Base-by-base conservation (phyloP, 2,329 filamentous ascomycete genomes). In the Pseudogymnoascus sp. region DNA sequence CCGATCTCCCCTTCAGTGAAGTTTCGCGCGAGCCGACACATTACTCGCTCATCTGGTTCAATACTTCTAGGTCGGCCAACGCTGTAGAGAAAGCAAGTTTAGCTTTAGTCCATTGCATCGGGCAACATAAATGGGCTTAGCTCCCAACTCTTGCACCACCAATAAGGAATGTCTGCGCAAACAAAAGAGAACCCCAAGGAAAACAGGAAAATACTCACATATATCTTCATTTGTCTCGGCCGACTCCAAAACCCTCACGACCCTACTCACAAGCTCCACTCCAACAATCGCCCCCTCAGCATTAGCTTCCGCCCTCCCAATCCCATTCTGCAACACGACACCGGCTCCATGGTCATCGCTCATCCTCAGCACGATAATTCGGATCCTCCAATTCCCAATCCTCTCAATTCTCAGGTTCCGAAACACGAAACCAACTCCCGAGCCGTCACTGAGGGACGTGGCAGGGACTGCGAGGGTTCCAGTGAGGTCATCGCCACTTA, bases 391-490 rank as follows among this genome's bases (percentile, higher is more conserved):
- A n/a, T 40, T 31, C 6, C 59, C 59, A 22, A 38, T 2, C 14
- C 4, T 60, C 22, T 40, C 38, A 35, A 60, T 40, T 8, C 12
- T 26, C 19, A 60, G 38, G 16, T 41, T 60, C 8, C 35, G 33
- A 41, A 60, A 60, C 33, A 60, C 59, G n/a, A 60, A 60, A 5
- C 35, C 59, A 12, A 40, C 59, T 10, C 59, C 59, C n/a, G 59
- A 26, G 14, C 59, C 35, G 10, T 40, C 59, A 26, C n/a, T 16
- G 14, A 60, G 33, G 5, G 35, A 14, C 12, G 59, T 60, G 14
- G 35, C 59, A 40, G 59, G 38, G 10, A 60, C 59, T 5, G 59
- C 59, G 38, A 60, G 59, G 7, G 35, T 60, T 19, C 59, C 59
- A 40, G 35, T 26, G 22, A 60, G 33, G 8, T 26, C 59, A 60